Evolutionary conservation across 2,329 filamentous ascomycete genomes (phyloP).

Genomic region (Trichoderma pleuroti): DNA sequence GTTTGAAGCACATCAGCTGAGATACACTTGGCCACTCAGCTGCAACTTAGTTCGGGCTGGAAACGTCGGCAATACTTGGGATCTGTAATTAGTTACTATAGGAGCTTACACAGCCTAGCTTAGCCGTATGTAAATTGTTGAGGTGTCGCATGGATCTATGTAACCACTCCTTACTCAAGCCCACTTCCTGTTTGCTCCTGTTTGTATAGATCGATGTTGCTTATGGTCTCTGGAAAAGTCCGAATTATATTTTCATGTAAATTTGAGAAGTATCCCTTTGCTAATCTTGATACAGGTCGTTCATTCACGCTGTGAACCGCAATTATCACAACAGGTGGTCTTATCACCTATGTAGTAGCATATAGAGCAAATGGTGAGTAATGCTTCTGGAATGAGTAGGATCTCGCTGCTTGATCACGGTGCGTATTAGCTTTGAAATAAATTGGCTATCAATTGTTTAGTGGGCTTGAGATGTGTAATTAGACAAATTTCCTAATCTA

Average conservation of each 20-base stretch:
- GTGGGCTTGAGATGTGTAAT: background rate
- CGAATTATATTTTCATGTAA: background rate
- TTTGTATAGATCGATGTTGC: background rate
- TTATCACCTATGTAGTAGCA: background rate
- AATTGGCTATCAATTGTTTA: background rate
- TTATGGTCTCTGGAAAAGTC: background rate
- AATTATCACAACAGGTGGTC: no score
- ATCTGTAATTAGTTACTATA: background rate
- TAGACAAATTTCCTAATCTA: background rate
- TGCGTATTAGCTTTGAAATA: background rate
- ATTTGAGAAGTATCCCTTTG: no score
- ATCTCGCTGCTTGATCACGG: background rate
- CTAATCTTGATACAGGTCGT: no score
- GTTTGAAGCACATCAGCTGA: background rate
- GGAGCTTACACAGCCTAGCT: background rate
- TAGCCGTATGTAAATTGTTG: background rate
- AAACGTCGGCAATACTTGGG: background rate
- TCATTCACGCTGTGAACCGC: no score
- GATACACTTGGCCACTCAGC: background rate
- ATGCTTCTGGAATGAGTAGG: background rate
- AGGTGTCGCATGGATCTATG: no score
- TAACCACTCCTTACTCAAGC: no score
- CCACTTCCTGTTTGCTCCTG: no score
- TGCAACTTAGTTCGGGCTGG: background rate
- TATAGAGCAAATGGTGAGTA: background rate